Conservation (phyloP, 345 rosid genomes). For the Combretum micranthum region DNA sequence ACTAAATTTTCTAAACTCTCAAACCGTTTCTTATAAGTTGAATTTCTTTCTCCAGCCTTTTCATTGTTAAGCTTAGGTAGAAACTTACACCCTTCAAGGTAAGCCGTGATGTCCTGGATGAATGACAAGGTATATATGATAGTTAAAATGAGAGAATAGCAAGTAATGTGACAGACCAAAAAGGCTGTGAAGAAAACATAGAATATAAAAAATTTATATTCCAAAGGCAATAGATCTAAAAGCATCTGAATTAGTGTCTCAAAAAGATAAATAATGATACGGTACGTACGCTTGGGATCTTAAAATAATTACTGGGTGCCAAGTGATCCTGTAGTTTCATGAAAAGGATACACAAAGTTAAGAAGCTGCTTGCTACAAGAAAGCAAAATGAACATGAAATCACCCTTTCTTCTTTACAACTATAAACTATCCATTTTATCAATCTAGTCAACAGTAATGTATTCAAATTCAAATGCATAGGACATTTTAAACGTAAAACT, state of each 20-base stretch:
- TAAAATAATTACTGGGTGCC: slow-evolving; percentile 73
- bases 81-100: slow-evolving; percentile 55
- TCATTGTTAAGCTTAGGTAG: slow-evolving; percentile 76
- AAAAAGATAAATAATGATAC: background rate
- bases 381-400: background rate
- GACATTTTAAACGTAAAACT: too few relatives aligned
- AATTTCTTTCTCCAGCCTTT: slow-evolving; percentile 28
- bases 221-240: too few relatives aligned
- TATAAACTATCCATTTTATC: too few relatives aligned
- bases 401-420: too few relatives aligned
- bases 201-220: too few relatives aligned
- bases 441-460: too few relatives aligned
- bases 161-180: too few relatives aligned
- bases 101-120: slow-evolving; percentile 27
- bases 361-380: background rate
- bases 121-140: background rate
- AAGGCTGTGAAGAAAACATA: too few relatives aligned
- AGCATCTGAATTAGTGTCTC: background rate
- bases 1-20: slow-evolving; percentile 61
- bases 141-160: background rate
- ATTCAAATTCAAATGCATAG: too few relatives aligned
- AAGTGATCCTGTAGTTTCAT: slow-evolving; percentile 73
- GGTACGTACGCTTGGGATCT: slow-evolving; percentile 73
- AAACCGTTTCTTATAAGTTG: slow-evolving; percentile 66
- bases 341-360: slow-evolving; percentile 4